Base-by-base conservation (phyloP, 148 eudicot genomes). In the Amaranthus palmeri region DNA sequence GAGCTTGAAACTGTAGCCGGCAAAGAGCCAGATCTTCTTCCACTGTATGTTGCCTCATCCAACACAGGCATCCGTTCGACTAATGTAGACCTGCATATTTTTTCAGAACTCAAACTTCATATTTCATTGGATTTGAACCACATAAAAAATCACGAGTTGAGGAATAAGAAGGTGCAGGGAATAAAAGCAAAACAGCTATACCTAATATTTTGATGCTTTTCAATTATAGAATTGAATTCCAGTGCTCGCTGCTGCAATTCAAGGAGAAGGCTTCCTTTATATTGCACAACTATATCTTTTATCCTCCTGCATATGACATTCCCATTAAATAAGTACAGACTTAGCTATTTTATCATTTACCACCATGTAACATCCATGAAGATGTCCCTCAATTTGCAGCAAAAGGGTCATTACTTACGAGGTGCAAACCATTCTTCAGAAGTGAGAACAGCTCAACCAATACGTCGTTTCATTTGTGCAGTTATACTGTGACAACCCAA, bases 61-160 rank as follows among this genome's bases (percentile, higher is more conserved):
- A 95, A 90, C 61, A 91, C 97, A 61, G 98, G 98, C 98, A 95
- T 95, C 79, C 93, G 84, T 79, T 95, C 98, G 64, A 92, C 87
- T 75, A 95, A 80, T 25, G 88, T 67, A 79, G 97, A 78, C 88
- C 98, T 95, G 83, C 45, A 74, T 67, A 78, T 69, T 57, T 54
- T 68, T 68, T 46, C 57, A 64, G 60, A 72, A 12, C 74, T 62
- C 54, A 77, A 57, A 56, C n/a, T 13, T 49, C 25, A 36, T 69
- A 54, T 11, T 54, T 65, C 36, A 49, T 44, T 12, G 43, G 53
- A 55, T 13, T 54, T 49, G 4, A 47, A 40, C 17, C 1, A 17
- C 42, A 15, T 55, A 69, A 25, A 15, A n/a, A 78, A 68, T 9
- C 7, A 17, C 7, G 54, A 36, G 36, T 40, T 18, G 45, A 61